Percentiles rank a stretch among this genome's conserved stretches.
These are phyloP conservation scores for Rhodotorula sphaerocarpa DNA, from an alignment of 768 basidiomycete genomes.

Conservation along the genomic window DNA sequence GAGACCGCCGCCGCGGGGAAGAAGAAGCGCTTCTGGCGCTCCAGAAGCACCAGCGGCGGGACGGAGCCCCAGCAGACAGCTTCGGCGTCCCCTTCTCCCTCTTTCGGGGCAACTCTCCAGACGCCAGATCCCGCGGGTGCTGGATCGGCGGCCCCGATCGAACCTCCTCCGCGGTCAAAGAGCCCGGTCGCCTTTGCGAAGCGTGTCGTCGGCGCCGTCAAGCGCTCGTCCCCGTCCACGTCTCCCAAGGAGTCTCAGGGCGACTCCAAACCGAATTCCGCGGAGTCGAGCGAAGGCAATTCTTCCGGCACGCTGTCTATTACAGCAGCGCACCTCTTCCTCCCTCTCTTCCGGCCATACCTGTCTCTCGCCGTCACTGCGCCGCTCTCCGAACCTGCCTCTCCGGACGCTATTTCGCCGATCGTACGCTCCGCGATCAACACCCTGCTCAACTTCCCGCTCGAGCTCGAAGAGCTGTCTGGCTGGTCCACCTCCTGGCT, in stretches of 20 bases:
- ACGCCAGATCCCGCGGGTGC: no score
- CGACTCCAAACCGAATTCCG: neutral
- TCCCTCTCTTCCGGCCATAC: constrained; percentile 31
- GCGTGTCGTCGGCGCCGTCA: constrained; percentile 23
- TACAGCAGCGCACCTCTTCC: constrained; percentile 17
- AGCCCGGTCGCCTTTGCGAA: constrained; percentile 15
- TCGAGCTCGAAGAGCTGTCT: constrained; percentile 34
- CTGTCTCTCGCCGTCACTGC: constrained; percentile 20
- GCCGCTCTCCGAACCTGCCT: constrained; percentile 7
- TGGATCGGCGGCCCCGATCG: neutral
- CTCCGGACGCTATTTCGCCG: constrained; percentile 7
- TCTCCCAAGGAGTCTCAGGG: neutral
- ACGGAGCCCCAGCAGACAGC: neutral
- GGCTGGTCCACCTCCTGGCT: constrained; percentile 27
- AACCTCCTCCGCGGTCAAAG: constrained; percentile 1
- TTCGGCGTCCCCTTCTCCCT: neutral
- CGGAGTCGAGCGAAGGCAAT: neutral
- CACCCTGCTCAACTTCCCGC: constrained; percentile 31
- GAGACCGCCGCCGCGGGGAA: neutral
- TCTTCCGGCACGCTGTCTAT: constrained; percentile 14
- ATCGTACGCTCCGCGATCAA: constrained; percentile 22
- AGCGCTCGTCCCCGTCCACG: neutral
- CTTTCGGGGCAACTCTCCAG: no score
- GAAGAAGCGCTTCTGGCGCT: constrained; percentile 22
- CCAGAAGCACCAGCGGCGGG: constrained; percentile 1